Base-by-base conservation (phyloP, 2,329 filamentous ascomycete genomes). In the Alternaria atra region DNA sequence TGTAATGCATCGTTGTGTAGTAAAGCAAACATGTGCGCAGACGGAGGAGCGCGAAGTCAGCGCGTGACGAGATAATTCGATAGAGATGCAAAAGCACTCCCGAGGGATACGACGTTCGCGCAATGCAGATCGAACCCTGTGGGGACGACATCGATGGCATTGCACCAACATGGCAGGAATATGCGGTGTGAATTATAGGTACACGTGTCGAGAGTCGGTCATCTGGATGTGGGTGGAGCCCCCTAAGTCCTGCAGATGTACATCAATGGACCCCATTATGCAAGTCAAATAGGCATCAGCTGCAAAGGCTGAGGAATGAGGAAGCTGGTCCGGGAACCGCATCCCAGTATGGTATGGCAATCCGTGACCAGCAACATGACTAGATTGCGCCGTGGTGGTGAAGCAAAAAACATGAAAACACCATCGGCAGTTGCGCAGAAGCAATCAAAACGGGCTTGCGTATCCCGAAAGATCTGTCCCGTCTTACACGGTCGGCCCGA, bases 191-290 rank as follows among this genome's bases (percentile, higher is more conserved):
- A 43, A 53, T 55, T 35, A 59, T 30, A 50, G 30, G 51, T 63
- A 71, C 65, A 71, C 67, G 67, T 73, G 69, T 72, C 58, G 61
- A 59, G 61, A 32, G 65, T 68, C 58, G 64, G 61, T 63, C 64
- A 62, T 42, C 35, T 29, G 35, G 42, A 42, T 48, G 51, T 17
- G 27, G 15, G n/a, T 55, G 44, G 50, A 44, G 35, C 13, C 57
- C 30, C 51, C 30, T 17, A 32, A 43, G 34, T 40, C n/a, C 52
- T 20, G 43, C 56, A 15, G 17, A 50, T 35, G 43, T 44, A 59
- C 20, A 20, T 53, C 27, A 34, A 53, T 32, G 51, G 51, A 44
- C 25, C 12, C 51, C 37, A 32, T 53, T 12, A 53, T 53, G 43
- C 55, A 47, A 37, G 40, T 39, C 20, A 39, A 50, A 54, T 37